These are phyloP conservation scores for Myxozyma melibiosi DNA, from an alignment of 805 yeast genomes.

Conservation along the genomic window DNA sequence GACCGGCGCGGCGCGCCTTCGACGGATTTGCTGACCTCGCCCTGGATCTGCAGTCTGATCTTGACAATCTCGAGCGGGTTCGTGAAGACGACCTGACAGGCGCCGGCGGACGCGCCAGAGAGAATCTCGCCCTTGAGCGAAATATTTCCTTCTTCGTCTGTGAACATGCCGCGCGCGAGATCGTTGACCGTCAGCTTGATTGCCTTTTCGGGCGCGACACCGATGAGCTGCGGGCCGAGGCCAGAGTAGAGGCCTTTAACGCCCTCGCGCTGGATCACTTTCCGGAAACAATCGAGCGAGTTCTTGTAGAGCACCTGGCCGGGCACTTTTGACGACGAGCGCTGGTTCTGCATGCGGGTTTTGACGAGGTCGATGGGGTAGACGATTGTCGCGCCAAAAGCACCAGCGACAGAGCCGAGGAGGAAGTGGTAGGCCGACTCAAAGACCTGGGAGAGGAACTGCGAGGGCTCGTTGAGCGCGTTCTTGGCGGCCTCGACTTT, in stretches of 20 bases:
- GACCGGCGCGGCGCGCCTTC: slow-evolving; percentile 48
- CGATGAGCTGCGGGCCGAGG: slow-evolving; percentile 87
- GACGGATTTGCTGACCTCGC: slow-evolving; percentile 56
- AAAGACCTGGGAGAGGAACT: slow-evolving; percentile 63
- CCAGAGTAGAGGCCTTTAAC: slow-evolving; percentile 87
- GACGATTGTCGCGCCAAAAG: slow-evolving; percentile 96
- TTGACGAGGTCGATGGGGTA: slow-evolving; percentile 95
- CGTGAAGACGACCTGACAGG: slow-evolving; percentile 93
- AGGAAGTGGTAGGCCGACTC: slow-evolving; percentile 86
- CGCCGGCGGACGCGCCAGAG: slow-evolving; percentile 96
- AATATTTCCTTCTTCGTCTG: slow-evolving; percentile 55
- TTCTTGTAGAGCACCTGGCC: slow-evolving; percentile 62
- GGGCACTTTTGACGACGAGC: slow-evolving; percentile 53
- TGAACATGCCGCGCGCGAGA: slow-evolving; percentile 71
- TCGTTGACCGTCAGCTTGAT: slow-evolving; percentile 94
- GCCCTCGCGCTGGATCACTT: slow-evolving; percentile 78
- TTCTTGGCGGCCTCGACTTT: slow-evolving; percentile 47
- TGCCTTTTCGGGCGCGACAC: slow-evolving; percentile 98
- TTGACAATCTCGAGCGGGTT: slow-evolving; percentile 96
- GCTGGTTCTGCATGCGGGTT: slow-evolving; percentile 97
- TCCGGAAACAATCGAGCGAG: slow-evolving; percentile 81
- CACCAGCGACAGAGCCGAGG: slow-evolving; percentile 94
- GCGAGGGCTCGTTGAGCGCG: slow-evolving; percentile 43
- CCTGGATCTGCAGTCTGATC: slow-evolving; percentile 92
- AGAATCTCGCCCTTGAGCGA: slow-evolving; percentile 65